Evolutionary conservation across 73 alveolate species (phyloP).

Genomic region (Tetrahymena elliotti): DNA sequence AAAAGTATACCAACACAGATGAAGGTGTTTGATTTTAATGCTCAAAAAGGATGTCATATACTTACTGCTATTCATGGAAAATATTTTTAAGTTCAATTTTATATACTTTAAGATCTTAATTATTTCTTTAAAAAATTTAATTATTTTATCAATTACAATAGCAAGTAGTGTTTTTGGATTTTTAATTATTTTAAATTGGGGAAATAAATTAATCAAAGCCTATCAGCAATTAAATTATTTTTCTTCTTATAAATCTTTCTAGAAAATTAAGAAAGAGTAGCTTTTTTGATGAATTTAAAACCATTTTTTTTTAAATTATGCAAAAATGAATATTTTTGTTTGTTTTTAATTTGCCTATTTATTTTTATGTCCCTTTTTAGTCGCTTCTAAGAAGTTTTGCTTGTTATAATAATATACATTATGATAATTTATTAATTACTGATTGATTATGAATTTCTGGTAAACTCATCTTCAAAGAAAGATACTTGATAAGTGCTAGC

Average conservation of each 20-base stretch:
- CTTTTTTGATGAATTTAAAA: not conserved
- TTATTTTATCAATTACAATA: too few species aligned
- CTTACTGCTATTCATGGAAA: too few species aligned
- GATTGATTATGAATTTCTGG: not conserved
- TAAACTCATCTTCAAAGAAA: not conserved
- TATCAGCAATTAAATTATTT: not conserved
- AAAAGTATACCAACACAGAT: too few species aligned
- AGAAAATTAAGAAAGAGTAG: not conserved
- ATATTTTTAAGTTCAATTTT: too few species aligned
- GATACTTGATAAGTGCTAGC: not conserved
- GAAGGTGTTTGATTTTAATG: too few species aligned
- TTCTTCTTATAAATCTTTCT: not conserved
- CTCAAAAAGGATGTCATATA: too few species aligned
- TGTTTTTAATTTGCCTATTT: too few species aligned
- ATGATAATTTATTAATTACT: not conserved
- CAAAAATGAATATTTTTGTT: not conserved
- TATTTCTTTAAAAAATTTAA: too few species aligned
- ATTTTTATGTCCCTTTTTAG: not conserved
- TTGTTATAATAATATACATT: not conserved
- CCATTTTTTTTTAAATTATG: not conserved
- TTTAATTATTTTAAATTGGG: not conserved
- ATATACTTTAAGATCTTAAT: too few species aligned
- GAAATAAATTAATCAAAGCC: not conserved
- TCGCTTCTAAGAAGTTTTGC: not conserved
- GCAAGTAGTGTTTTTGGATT: not conserved